phyloP scores from a whole-genome alignment of 2,329 filamentous ascomycete genomes.

The Salinomyces thailandicus region DNA sequence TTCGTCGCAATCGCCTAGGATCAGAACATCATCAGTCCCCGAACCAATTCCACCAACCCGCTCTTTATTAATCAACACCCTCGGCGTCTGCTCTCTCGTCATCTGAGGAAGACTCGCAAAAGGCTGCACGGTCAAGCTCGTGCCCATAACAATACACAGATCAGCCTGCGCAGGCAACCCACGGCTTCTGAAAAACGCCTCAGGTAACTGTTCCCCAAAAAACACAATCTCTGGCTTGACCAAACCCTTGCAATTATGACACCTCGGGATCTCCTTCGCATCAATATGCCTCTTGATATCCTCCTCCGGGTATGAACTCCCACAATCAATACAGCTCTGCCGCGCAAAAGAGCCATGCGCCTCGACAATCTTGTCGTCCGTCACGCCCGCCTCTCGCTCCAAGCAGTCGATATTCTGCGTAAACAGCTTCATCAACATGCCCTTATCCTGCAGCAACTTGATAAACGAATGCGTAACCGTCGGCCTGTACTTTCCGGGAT shows the following conservation, averaged over 20 bases:
- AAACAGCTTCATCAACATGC: conserved; percentile 72
- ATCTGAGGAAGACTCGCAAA: conserved; percentile 71
- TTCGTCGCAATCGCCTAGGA: conserved; percentile 72
- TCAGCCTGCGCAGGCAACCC: conserved; percentile 54
- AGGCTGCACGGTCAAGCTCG: conserved; percentile 75
- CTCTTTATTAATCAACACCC: conserved; percentile 81
- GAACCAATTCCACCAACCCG: conserved; percentile 67
- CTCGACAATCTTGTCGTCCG: conserved; percentile 71
- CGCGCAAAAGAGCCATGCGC: conserved; percentile 91
- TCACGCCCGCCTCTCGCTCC: conserved; percentile 77
- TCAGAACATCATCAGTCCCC: conserved; percentile 70
- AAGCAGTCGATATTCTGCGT: conserved; percentile 98
- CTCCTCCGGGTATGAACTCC: conserved; percentile 57
- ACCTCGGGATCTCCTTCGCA: conserved; percentile 59
- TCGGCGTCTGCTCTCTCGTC: conserved; percentile 52
- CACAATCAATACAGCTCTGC: conserved; percentile 87
- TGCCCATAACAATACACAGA: conserved; percentile 76
- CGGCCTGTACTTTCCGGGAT: conserved; percentile 78
- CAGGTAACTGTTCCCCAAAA: conserved; percentile 68
- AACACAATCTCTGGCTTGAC: conserved; percentile 95
- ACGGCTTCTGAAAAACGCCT: conserved; percentile 51
- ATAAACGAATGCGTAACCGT: conserved; percentile 89
- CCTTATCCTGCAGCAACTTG: conserved; percentile 66
- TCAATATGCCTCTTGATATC: conserved; percentile 62
- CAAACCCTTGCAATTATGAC: conserved; percentile 59